Evolutionary conservation across 208 protist species (phyloP), one percentile per base, ranked within the genome.

Genomic region (Trypanosoma mega): DNA sequence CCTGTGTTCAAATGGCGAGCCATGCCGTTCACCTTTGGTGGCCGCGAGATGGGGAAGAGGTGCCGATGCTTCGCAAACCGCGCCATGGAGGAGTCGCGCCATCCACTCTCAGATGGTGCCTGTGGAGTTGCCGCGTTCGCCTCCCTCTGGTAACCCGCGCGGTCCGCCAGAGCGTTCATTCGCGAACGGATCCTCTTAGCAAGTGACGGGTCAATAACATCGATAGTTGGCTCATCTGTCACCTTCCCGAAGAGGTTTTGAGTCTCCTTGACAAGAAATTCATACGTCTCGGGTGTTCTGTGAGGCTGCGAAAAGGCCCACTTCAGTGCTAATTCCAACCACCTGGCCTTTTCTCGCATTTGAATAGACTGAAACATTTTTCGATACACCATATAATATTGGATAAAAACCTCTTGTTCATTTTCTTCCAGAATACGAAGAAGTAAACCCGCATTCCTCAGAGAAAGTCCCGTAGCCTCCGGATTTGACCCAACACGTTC

Each of bases 391-490:
- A 51, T 76, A 67, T 91, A 94, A 61, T 87, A 88, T 4, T 66
- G 47, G 64, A 90, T 76, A 56, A 90, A 91, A 9, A 36, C 37
- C 2, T 72, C 33, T 54, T 91, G 74, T 58, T 90, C 83, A 30
- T 61, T 59, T 58, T 91, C 87, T 46, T 94, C 84, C 29, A 94
- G 62, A 14, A 88, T 53, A 26, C 83, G 74, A 64, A 94, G 65
- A 16, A 84, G 27, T 37, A 78, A 70, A 55, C 78, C 39, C 20
- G 76, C 54, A 53, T 87, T 86, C 8, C 87, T 73, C n/a, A 72
- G 27, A 24, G 87, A 84, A 23, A 87, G 60, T 21, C 72, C 65
- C 2, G 39, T 23, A 47, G 5, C 23, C n/a, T 21, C 57, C 14
- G 37, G 46, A 27, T 27, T 21, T 18, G 26, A 29, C 1, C n/a